phyloP scores from a whole-genome alignment of 495 filamentous ascomycete species.

The Pyrenopolyporus hunteri region DNA sequence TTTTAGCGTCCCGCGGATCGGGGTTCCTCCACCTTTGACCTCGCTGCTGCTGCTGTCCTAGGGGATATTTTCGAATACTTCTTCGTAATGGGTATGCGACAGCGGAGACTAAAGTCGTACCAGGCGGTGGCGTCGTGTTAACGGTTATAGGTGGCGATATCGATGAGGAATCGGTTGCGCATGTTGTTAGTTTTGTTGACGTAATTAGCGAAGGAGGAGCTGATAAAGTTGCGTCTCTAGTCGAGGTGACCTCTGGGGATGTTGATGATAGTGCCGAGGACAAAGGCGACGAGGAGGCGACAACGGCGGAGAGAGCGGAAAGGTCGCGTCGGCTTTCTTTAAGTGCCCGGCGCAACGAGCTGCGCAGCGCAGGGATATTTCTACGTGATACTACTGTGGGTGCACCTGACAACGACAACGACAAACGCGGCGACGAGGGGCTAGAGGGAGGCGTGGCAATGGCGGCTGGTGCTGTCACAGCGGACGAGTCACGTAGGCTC shows the following conservation, averaged over 20 bases:
- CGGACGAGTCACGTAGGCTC: conserved; percentile 7
- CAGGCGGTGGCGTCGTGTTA: not conserved
- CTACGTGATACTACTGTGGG: not conserved
- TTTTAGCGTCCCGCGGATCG: not conserved
- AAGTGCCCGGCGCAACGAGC: conserved; percentile 24
- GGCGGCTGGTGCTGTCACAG: not conserved
- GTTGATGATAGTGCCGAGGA: not conserved
- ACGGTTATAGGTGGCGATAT: not conserved
- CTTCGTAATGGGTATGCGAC: not conserved
- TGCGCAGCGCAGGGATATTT: conserved; percentile 7
- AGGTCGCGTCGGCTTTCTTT: conserved; percentile 3
- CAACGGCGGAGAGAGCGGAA: not conserved
- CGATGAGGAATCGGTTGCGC: not conserved
- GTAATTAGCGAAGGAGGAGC: not conserved
- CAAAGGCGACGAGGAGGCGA: not conserved
- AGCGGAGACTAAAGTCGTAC: not conserved
- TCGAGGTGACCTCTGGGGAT: not conserved
- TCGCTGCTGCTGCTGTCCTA: not conserved
- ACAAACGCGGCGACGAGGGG: not conserved
- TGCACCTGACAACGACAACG: not conserved
- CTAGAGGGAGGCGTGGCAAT: not conserved
- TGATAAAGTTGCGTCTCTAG: not conserved
- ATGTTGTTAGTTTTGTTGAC: not conserved
- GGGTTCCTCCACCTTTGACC: not conserved
- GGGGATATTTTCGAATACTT: not conserved